Base-by-base conservation (phyloP, 352 stramenopile genomes). In the Synura sp. region DNA sequence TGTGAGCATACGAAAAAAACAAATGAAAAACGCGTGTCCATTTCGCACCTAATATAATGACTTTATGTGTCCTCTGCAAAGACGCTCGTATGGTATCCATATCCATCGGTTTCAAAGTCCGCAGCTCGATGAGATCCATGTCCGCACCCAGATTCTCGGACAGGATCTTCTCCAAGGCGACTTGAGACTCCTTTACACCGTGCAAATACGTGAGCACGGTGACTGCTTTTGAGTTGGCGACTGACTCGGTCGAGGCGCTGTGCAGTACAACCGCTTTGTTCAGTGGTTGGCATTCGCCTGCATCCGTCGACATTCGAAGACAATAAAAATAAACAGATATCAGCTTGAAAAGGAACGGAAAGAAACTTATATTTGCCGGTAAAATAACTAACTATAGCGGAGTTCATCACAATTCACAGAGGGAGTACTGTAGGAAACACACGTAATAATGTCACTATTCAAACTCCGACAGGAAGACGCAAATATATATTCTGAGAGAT, bases 131-230 rank as follows among this genome's bases (percentile, higher is more conserved):
- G 35, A 95, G 83, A 84, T 94, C 90, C 82, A 94, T 89, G 78
- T 95, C 90, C 32, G 90, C 87, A 59, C 88, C 88, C 82, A 89
- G 84, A 77, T 88, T 86, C 25, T 32, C 7, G 32, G 22, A 44
- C 25, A 49, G 31, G 22, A 82, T 75, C 27, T 17, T 33, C 32
- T 88, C 81, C 77, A 90, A 87, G 9, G 86, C 85, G 42, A 84
- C 81, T 82, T 88, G 69, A n/a, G 87, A 85, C 82, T 95, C 90
- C 79, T 92, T 92, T 0, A 95, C 89, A 71, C 90, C 90, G 82
- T 95, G 90, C 25, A 95, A 82, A 83, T 95, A 95, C 12, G 90
- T 95, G 22, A 95, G 84, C 0, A 95, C 88, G 67, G 90, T 95
- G 0, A 94, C 90, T 15, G 89, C 89, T 71, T 90, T 90, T 53